Conservation (phyloP, 2,329 filamentous ascomycete species). For the Fusarium sp. region DNA sequence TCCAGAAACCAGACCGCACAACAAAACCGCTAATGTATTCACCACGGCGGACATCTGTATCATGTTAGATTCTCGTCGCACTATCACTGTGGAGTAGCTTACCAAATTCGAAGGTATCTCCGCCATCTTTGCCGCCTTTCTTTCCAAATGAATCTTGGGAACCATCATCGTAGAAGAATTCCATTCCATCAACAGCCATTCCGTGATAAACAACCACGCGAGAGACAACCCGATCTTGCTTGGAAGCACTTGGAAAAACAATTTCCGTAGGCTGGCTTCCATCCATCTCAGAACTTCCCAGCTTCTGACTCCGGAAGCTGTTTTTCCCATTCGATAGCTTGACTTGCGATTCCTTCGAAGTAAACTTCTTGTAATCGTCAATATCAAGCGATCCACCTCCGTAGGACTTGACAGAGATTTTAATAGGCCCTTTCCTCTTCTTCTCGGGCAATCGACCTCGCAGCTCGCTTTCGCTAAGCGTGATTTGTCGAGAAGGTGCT, state of each 20-base stretch:
- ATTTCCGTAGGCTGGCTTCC: slow-evolving; percentile 78
- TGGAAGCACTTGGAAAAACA: slow-evolving; percentile 77
- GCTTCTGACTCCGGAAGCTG: slow-evolving; percentile 80
- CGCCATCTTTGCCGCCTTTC: slow-evolving; percentile 75
- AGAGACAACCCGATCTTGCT: slow-evolving; percentile 79
- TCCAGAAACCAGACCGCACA: slow-evolving; percentile 82
- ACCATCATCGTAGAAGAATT: slow-evolving; percentile 92
- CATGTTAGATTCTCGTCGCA: slow-evolving; percentile 30
- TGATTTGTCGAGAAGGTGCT: slow-evolving; percentile 77
- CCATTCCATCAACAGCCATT: slow-evolving; percentile 82
- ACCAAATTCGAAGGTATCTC: slow-evolving; percentile 84
- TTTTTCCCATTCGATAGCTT: slow-evolving; percentile 78
- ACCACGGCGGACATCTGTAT: slow-evolving; percentile 84
- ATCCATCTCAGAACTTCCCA: slow-evolving; percentile 80
- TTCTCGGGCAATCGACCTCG: slow-evolving; percentile 78
- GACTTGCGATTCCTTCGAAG: slow-evolving; percentile 77
- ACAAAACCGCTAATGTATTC: slow-evolving; percentile 91
- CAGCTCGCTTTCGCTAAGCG: slow-evolving; percentile 80
- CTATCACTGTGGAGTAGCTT: slow-evolving; percentile 51
- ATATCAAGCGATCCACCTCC: slow-evolving; percentile 81
- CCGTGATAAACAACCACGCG: slow-evolving; percentile 84
- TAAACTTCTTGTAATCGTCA: slow-evolving; percentile 79
- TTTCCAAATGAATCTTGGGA: slow-evolving; percentile 90
- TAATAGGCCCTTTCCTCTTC: slow-evolving; percentile 78
- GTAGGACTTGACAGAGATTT: slow-evolving; percentile 80